Conservation (phyloP, 2,329 filamentous ascomycete genomes). For the Arthroderma sp. region DNA sequence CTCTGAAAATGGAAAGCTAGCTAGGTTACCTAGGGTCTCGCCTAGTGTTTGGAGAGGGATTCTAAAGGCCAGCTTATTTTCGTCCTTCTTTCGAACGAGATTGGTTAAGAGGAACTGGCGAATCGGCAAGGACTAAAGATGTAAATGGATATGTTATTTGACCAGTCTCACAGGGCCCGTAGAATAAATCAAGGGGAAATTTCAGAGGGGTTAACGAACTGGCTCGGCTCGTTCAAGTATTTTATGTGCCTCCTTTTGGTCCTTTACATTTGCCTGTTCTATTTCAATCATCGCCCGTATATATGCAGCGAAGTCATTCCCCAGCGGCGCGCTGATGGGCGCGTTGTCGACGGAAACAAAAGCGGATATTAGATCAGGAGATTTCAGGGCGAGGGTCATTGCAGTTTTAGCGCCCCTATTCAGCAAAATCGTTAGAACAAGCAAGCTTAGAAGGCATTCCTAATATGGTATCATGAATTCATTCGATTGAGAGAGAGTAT, state of each 20-base stretch:
- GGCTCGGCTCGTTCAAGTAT: slow-evolving; percentile 64
- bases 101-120: slow-evolving; percentile 90
- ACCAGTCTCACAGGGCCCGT: too few relatives aligned
- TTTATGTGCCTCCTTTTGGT: slow-evolving; percentile 63
- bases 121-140: slow-evolving; percentile 50
- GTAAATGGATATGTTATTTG: slow-evolving; percentile 2
- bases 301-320: slow-evolving; percentile 51
- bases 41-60: slow-evolving; percentile 64
- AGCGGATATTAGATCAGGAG: slow-evolving; percentile 50
- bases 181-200: neutral
- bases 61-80: slow-evolving; percentile 55
- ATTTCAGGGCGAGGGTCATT: slow-evolving; percentile 64
- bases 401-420: slow-evolving; percentile 70
- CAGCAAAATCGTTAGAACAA: neutral
- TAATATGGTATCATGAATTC: neutral
- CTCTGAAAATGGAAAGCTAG: slow-evolving; percentile 76
- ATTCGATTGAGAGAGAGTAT: neutral
- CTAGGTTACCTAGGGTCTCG: slow-evolving; percentile 57
- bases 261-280: slow-evolving; percentile 52
- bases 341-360: slow-evolving; percentile 78
- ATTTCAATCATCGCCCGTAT: slow-evolving; percentile 62
- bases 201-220: slow-evolving; percentile 26
- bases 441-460: neutral
- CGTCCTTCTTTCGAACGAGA: slow-evolving; percentile 44
- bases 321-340: slow-evolving; percentile 61